Evolutionary conservation across 225 moss, liverwort and hornwort genomes (phyloP), one percentile per base, ranked within the genome.

Genomic region (Straminergon stramineum): DNA sequence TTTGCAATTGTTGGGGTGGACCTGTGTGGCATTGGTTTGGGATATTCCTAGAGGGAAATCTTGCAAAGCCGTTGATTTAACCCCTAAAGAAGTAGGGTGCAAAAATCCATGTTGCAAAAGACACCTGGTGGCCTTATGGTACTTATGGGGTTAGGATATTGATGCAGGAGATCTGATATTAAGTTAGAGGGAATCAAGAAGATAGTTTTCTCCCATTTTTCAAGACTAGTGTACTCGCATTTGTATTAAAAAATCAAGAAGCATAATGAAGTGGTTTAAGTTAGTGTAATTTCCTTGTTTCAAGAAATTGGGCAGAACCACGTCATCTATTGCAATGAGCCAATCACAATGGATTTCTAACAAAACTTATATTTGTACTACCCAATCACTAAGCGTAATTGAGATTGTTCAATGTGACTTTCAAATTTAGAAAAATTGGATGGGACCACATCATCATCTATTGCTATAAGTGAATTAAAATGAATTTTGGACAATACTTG

Each of bases 201-300:
- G 5, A 81, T 13, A 30, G 13, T 13, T 20, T 30, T 60, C 3
- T 39, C 39, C n/a, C n/a, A 39, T 79, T 27, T 26, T 57, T 16
- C 11, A n/a, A 58, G 8, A 18, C 4, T 6, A 24, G 5, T 37
- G 24, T 39, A 26, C 15, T 24, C 24, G 10, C 26, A 79, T 57
- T 31, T 11, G 31, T 31, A 48, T 31, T n/a, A 35, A 16, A 14
- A 12, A 53, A 53, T 22, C 4, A 34, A 52, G 3, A 34, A 53
- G 4, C 1, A 0, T 5, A 21, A 8, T 37, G 3, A 3, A 78
- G 15, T 15, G 2, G 32, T 37, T 53, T 8, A n/a, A n/a, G n/a
- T n/a, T n/a, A 53, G 0, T 24, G 1, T 57, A 10, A 56, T 10
- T 4, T 56, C 2, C 1, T 1, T 0, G 2, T 15, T 23, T 37